Base-by-base conservation (phyloP, 2,329 filamentous ascomycete species). In the Dryadomyces quercivorus region DNA sequence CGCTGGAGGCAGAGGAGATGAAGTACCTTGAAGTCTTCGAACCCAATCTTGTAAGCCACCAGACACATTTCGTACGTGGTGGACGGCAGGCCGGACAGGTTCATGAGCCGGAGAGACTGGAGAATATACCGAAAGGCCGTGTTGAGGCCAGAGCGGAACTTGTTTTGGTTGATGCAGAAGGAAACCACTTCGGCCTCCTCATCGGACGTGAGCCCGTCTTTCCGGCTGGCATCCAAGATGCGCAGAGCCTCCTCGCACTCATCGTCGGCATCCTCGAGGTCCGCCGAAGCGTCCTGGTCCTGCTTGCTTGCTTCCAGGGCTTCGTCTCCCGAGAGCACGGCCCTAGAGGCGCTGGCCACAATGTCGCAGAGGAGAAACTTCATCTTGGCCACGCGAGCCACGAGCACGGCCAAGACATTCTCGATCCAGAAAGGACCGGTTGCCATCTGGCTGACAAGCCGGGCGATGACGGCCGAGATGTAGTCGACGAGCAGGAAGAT, bases 1-100 rank as follows among this genome's bases (percentile, higher is more conserved):
- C 26, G 4, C 8, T 18, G 26, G 5, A 20, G 18, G n/a, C 8
- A 26, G 7, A 12, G 3, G n/a, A 44, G 12, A n/a, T 9, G 10
- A 31, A 52, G 4, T 16, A 57, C 58, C 58, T 56, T 58, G 57
- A 59, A 60, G 3, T 53, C 59, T 22, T 60, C 55, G 20, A 59
- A 58, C 1, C 59, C 59, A 2, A 56, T 60, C 26, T 59, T 53
- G 10, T 57, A 59, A 1, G 54, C 59, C 21, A 59, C 55, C 2
- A 42, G 50, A 18, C 57, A 61, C 20, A 61, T 56, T 48, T 61
- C 58, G n/a, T 56, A 59, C 5, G 31, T 43, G 13, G 38, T 50
- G 3, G 36, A 9, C 36, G 46, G 45, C 3, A 48, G 34, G 5
- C 46, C 52, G 4, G 21, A 42, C 10, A 34, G 12, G 34, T 40